phyloP scores from a whole-genome alignment of 208 protist genomes.

The Porcisia hertigi region DNA sequence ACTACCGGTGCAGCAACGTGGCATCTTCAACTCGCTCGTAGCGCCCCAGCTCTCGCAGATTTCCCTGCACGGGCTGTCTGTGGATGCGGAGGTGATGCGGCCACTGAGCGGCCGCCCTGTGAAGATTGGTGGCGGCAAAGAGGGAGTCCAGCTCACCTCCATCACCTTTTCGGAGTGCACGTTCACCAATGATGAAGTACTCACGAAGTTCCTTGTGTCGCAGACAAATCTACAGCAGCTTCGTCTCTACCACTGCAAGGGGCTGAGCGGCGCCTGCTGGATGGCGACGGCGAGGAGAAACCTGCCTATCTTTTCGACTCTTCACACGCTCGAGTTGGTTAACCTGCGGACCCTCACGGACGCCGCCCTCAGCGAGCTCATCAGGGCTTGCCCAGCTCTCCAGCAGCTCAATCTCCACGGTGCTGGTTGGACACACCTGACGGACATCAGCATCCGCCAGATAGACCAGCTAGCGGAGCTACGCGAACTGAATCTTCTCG shows the following conservation, averaged over 20 bases:
- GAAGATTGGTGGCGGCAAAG: neutral
- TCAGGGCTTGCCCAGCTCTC: conserved; percentile 2
- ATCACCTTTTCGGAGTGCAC: conserved; percentile 15
- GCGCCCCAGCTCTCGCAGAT: conserved; percentile 1
- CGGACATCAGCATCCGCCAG: conserved; percentile 9
- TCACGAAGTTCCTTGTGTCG: neutral
- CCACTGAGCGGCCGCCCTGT: neutral
- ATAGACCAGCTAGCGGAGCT: conserved; percentile 9
- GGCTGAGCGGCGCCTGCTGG: conserved; percentile 9
- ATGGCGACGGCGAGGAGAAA: neutral
- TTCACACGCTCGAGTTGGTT: conserved; percentile 9
- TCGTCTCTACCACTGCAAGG: conserved; percentile 4
- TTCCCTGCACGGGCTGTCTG: conserved; percentile 6
- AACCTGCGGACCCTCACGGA: conserved; percentile 17
- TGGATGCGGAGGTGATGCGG: conserved; percentile 5
- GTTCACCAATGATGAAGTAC: conserved; percentile 3
- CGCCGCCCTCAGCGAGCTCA: conserved; percentile 1
- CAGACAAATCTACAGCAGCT: conserved; percentile 3
- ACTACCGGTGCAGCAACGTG: conserved; percentile 10
- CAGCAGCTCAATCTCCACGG: conserved; percentile 14
- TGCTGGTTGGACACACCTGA: conserved; percentile 11
- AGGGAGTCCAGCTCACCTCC: conserved; percentile 3
- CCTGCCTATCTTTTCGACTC: neutral
- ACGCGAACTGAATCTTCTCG: conserved; percentile 10
- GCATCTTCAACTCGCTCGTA: conserved; percentile 3